These are phyloP conservation scores for Talaromyces wortmannii DNA, from an alignment of 495 filamentous ascomycete species.

Conservation along the genomic window DNA sequence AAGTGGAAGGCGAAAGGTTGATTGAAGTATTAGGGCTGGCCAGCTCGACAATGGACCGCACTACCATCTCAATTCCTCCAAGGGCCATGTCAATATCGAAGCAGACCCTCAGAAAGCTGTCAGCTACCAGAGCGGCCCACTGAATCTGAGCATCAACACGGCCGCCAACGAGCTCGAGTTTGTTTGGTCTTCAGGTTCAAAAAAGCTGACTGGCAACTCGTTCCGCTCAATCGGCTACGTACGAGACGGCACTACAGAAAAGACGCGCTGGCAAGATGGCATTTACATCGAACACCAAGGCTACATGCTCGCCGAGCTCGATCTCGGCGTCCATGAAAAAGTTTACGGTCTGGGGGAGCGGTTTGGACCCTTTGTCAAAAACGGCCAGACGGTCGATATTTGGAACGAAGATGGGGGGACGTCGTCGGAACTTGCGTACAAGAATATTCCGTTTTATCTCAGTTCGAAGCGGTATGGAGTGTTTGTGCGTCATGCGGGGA, in stretches of 20 bases:
- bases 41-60: slow-evolving; percentile 49
- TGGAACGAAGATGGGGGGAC: slow-evolving; percentile 73
- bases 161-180: slow-evolving; percentile 50
- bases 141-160: slow-evolving; percentile 45
- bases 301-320: slow-evolving; percentile 56
- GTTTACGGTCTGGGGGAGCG: slow-evolving; percentile 65
- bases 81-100: slow-evolving; percentile 35
- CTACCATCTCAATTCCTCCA: slow-evolving; percentile 51
- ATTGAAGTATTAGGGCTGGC: slow-evolving; percentile 21
- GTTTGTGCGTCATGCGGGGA: slow-evolving; percentile 57
- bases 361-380: slow-evolving; percentile 64
- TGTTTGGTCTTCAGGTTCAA: slow-evolving; percentile 40
- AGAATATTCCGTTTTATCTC: slow-evolving; percentile 67
- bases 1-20: background rate
- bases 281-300: slow-evolving; percentile 49
- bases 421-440: slow-evolving; percentile 64
- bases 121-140: slow-evolving; percentile 46
- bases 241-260: slow-evolving; percentile 43
- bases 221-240: slow-evolving; percentile 51
- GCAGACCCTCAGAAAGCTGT: slow-evolving; percentile 36
- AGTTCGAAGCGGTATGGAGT: slow-evolving; percentile 63
- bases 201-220: slow-evolving; percentile 50
- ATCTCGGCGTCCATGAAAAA: slow-evolving; percentile 58
- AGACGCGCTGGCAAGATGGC: slow-evolving; percentile 42
- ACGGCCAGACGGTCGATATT: slow-evolving; percentile 58